A percentile compares a stretch with the other conserved stretches of the same genome.
phyloP scores from a whole-genome alignment of 1,139 yeast genomes.

The Sugiyamaella novakii region DNA sequence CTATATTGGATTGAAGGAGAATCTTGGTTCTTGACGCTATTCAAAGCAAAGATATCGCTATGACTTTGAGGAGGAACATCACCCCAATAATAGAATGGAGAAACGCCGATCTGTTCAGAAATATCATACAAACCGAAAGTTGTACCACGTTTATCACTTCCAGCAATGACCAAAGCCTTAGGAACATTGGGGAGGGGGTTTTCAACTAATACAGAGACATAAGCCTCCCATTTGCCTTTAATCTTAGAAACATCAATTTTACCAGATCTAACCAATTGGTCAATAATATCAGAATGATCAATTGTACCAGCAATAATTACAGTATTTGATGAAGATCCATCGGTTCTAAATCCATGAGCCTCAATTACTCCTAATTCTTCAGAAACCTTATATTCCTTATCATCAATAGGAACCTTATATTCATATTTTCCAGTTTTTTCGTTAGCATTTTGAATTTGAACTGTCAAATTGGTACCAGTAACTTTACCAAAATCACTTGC shows the following conservation, averaged over 20 bases:
- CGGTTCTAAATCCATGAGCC: constrained; percentile 9
- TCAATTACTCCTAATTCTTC: constrained; percentile 19
- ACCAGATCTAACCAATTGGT: constrained; percentile 20
- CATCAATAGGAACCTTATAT: constrained; percentile 21
- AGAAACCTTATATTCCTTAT: constrained; percentile 18
- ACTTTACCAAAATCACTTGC: constrained; percentile 27
- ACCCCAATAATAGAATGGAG: constrained; percentile 31
- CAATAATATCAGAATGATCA: constrained; percentile 26
- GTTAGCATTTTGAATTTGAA: constrained; percentile 17
- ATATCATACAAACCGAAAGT: constrained; percentile 28
- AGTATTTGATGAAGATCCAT: constrained; percentile 23
- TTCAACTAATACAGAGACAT: constrained; percentile 19
- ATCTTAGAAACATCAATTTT: constrained; percentile 23
- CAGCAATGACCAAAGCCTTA: constrained; percentile 28
- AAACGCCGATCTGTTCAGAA: constrained; percentile 29
- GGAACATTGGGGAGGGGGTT: constrained; percentile 24
- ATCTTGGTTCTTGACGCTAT: constrained; percentile 15
- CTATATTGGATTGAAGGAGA: constrained; percentile 28
- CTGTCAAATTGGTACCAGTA: constrained; percentile 21
- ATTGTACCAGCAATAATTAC: constrained; percentile 28
- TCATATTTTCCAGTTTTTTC: constrained; percentile 25
- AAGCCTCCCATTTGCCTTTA: constrained; percentile 28
- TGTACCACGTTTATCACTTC: constrained; percentile 29
- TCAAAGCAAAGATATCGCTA: constrained; percentile 20
- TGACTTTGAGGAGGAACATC: constrained; percentile 24